A percentile compares a stretch with the other conserved stretches of the same genome.
phyloP scores from a whole-genome alignment of 495 filamentous ascomycete species.

The Aspergillus biplanus region DNA sequence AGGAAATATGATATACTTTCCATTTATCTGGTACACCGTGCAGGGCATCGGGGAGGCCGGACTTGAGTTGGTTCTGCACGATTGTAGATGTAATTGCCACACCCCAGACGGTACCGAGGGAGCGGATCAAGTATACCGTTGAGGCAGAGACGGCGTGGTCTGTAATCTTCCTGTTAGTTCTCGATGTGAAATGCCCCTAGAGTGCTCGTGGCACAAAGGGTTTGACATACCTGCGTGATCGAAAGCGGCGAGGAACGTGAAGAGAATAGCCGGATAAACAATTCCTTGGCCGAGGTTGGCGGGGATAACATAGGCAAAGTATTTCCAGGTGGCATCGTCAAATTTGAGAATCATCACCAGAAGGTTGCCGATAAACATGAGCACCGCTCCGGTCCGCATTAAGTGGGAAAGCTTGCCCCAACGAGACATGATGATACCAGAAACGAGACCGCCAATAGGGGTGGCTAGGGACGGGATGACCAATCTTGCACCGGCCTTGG shows the following conservation, averaged over 20 bases:
- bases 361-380: slow-evolving; percentile 64
- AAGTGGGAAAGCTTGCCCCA: slow-evolving; percentile 62
- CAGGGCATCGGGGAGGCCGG: slow-evolving; percentile 59
- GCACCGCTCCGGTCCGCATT: slow-evolving; percentile 55
- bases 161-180: slow-evolving; percentile 24
- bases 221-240: slow-evolving; percentile 57
- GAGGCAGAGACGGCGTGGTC: slow-evolving; percentile 69
- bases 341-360: slow-evolving; percentile 59
- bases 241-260: slow-evolving; percentile 65
- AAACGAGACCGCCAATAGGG: slow-evolving; percentile 61
- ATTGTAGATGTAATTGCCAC: slow-evolving; percentile 66
- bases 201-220: background rate
- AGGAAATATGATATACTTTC: slow-evolving; percentile 53
- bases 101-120: slow-evolving; percentile 65
- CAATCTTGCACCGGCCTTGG: slow-evolving; percentile 60
- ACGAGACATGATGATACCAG: slow-evolving; percentile 66
- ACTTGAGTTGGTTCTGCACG: slow-evolving; percentile 64
- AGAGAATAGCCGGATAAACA: slow-evolving; percentile 64
- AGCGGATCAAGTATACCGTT: slow-evolving; percentile 65
- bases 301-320: slow-evolving; percentile 64
- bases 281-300: slow-evolving; percentile 68
- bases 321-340: slow-evolving; percentile 64
- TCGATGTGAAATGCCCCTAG: background rate
- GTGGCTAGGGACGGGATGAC: slow-evolving; percentile 65
- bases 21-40: slow-evolving; percentile 66